Evolutionary conservation across 2,329 filamentous ascomycete species (phyloP).

Genomic region (Penicillium sp.): DNA sequence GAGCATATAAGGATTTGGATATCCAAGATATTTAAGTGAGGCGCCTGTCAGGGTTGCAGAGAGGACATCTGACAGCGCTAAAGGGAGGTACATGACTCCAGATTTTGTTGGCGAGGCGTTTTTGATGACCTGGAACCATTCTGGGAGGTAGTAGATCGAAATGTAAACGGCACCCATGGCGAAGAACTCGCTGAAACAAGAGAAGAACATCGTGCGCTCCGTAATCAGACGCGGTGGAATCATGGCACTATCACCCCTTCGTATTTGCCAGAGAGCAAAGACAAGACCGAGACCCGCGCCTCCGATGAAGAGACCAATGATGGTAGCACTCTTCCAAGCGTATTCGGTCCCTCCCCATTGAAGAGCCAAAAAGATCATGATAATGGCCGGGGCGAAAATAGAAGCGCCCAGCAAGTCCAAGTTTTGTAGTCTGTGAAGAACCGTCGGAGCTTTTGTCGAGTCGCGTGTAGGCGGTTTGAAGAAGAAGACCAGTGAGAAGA

Average conservation of each 20-base stretch:
- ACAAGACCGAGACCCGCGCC: background rate
- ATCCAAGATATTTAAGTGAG: background rate
- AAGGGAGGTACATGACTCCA: background rate
- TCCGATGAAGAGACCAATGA: background rate
- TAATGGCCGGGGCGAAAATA: background rate
- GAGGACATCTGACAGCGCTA: background rate
- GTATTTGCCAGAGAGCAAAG: background rate
- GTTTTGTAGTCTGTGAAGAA: background rate
- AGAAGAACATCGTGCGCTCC: constrained; percentile 3
- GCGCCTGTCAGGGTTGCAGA: background rate
- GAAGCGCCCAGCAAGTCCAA: background rate
- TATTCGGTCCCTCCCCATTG: background rate
- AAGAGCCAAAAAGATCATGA: background rate
- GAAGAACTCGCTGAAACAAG: constrained; percentile 4
- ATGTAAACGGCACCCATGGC: constrained; percentile 3
- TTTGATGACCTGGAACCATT: constrained; percentile 13
- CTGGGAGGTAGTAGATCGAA: constrained; percentile 9
- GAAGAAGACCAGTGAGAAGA: background rate
- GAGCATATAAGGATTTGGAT: background rate
- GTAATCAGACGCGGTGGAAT: background rate
- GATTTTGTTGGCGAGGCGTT: background rate
- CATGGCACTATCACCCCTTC: background rate
- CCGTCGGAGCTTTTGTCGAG: background rate
- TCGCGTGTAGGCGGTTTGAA: background rate
- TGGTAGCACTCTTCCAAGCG: background rate